Conservation (phyloP, 139 green algal genomes). For the Spirogloea muscicola region DNA sequence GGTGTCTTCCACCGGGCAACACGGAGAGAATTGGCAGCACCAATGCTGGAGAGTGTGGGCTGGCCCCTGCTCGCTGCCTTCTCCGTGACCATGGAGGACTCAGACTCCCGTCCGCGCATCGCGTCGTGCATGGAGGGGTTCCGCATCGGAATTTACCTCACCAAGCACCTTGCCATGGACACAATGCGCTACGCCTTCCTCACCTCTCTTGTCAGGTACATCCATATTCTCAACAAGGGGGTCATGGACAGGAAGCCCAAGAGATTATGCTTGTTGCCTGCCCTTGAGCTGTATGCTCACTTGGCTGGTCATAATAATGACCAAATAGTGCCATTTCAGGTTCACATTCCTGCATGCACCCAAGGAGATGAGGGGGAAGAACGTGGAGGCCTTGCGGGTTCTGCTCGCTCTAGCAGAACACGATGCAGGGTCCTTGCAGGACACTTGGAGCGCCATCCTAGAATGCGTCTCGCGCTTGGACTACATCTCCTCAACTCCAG, state of each 20-base stretch:
- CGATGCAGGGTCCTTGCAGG: slow-evolving; percentile 35
- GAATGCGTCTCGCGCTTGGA: slow-evolving; percentile 42
- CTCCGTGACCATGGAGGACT: slow-evolving; percentile 63
- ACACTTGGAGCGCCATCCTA: slow-evolving; percentile 42
- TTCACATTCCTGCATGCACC: slow-evolving; percentile 72
- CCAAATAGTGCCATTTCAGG: too few relatives aligned
- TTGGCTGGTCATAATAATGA: too few relatives aligned
- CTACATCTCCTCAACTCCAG: slow-evolving; percentile 25
- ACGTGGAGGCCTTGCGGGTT: slow-evolving; percentile 53
- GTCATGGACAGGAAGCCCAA: too few relatives aligned
- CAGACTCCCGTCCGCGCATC: slow-evolving; percentile 2
- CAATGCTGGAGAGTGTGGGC: slow-evolving; percentile 90
- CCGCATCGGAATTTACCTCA: slow-evolving; percentile 56
- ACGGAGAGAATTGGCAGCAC: slow-evolving; percentile 44
- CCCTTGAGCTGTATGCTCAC: too few relatives aligned
- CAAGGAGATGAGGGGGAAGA: slow-evolving; percentile 71
- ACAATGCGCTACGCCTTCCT: slow-evolving; percentile 83
- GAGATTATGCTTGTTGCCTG: too few relatives aligned
- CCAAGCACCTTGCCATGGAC: slow-evolving; percentile 71
- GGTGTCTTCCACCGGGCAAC: slow-evolving; percentile 37
- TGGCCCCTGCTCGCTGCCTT: slow-evolving; percentile 84
- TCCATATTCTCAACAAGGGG: too few relatives aligned
- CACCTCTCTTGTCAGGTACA: slow-evolving; percentile 56
- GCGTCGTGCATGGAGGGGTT: slow-evolving; percentile 44
- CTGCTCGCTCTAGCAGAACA: slow-evolving; percentile 32